A percentile compares a stretch with the other conserved stretches of the same genome.
These are phyloP conservation scores for Chytriomyces sp. DNA, from an alignment of 192 early-diverging fungal genomes.

Conservation along the genomic window DNA sequence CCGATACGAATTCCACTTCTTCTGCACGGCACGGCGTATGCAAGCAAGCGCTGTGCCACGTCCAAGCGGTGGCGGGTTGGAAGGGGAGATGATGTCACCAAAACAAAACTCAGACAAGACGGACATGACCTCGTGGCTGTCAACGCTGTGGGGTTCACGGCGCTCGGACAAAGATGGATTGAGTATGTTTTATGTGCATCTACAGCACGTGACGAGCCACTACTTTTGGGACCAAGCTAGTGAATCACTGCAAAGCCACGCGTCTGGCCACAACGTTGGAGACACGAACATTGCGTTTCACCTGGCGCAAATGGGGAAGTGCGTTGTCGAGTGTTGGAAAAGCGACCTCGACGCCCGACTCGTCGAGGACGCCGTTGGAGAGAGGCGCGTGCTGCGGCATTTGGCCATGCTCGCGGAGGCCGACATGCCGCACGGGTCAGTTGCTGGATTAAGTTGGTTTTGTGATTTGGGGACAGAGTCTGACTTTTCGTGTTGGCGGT, in stretches of 20 bases:
- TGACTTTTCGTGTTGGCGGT: too few relatives aligned
- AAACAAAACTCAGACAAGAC: too few relatives aligned
- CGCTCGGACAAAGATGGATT: too few relatives aligned
- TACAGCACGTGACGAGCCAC: too few relatives aligned
- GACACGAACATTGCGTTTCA: constrained; percentile 5
- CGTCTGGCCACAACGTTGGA: background rate
- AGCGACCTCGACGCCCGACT: background rate
- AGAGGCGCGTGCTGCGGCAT: background rate
- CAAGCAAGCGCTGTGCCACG: too few relatives aligned
- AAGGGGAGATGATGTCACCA: too few relatives aligned
- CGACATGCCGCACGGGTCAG: background rate
- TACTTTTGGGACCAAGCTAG: too few relatives aligned
- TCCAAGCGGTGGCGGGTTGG: too few relatives aligned
- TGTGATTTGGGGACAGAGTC: background rate
- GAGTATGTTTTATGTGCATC: too few relatives aligned
- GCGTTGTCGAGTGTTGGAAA: background rate
- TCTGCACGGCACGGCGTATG: too few relatives aligned
- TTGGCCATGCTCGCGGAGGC: background rate
- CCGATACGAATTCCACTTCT: too few relatives aligned
- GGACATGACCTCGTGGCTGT: background rate
- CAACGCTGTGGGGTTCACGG: background rate
- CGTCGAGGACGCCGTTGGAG: background rate
- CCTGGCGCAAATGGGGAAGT: background rate
- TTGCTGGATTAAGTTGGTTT: background rate
- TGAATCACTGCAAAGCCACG: too few relatives aligned